Evolutionary conservation across 768 basidiomycete genomes (phyloP).

Genomic region (Cystoderma amianthinum): DNA sequence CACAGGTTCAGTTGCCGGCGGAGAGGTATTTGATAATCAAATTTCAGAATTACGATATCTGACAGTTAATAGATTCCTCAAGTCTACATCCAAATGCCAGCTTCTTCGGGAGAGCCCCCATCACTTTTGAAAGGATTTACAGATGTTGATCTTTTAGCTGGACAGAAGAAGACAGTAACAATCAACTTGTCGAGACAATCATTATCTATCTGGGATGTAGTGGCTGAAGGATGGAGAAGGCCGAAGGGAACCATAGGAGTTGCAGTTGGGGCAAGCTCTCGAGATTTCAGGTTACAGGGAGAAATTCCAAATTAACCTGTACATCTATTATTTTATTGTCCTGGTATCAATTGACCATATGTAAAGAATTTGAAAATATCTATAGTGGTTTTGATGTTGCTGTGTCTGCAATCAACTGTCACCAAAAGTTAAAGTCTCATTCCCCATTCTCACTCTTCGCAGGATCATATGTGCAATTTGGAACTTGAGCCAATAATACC

Average conservation of each 20-base stretch:
- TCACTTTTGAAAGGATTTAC: constrained; percentile 67
- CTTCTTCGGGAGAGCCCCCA: constrained; percentile 61
- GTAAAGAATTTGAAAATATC: no score
- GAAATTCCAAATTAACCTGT: constrained; percentile 15
- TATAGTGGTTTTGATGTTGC: no score
- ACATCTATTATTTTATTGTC: no score
- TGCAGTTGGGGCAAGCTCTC: constrained; percentile 63
- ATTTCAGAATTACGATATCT: no score
- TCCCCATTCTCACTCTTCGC: no score
- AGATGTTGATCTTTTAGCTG: constrained; percentile 42
- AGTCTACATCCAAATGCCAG: constrained; percentile 66
- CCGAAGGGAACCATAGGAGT: constrained; percentile 59
- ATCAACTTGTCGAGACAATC: constrained; percentile 65
- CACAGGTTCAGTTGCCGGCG: constrained; percentile 53
- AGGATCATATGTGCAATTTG: no score
- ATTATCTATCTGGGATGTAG: constrained; percentile 71
- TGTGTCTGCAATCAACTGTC: no score
- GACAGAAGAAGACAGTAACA: constrained; percentile 36
- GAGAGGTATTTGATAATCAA: constrained; percentile 41
- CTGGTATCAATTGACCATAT: no score
- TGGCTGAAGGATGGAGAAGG: constrained; percentile 66
- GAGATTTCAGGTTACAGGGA: constrained; percentile 50
- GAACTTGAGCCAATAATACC: no score
- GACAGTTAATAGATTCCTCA: constrained; percentile 72
- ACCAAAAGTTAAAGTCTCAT: no score